Conservation (phyloP, 1,284 basidiomycete species). For the Ganoderma meredithae region DNA sequence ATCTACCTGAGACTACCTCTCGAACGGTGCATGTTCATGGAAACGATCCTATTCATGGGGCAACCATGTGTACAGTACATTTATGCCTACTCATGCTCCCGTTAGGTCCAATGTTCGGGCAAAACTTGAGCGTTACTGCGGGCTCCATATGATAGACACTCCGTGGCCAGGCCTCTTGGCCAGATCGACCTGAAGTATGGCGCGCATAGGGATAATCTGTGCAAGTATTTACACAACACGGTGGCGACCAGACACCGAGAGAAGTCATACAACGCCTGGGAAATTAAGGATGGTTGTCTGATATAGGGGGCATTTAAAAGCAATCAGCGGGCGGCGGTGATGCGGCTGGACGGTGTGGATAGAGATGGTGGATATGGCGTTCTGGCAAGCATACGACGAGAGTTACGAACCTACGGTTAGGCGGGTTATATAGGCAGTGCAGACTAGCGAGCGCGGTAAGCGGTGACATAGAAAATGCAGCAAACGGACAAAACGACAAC, state of each 20-base stretch:
- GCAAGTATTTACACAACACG: slow-evolving; percentile 12
- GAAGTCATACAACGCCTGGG: slow-evolving; percentile 12
- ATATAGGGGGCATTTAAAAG: slow-evolving; percentile 8
- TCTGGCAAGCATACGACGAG: slow-evolving; percentile 29
- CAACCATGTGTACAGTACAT: background rate
- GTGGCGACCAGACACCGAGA: slow-evolving; percentile 1
- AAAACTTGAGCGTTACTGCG: background rate
- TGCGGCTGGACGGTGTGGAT: slow-evolving; percentile 8
- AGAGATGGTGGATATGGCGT: slow-evolving; percentile 8
- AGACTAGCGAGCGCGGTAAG: slow-evolving; percentile 31
- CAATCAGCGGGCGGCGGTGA: background rate
- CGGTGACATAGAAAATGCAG: slow-evolving; percentile 38
- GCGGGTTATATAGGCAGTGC: slow-evolving; percentile 35
- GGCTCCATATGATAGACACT: background rate
- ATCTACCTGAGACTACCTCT: too few relatives aligned
- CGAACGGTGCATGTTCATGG: background rate
- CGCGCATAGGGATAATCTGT: background rate
- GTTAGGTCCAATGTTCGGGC: too few relatives aligned
- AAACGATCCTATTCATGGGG: background rate
- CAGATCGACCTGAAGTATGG: background rate
- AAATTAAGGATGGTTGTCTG: slow-evolving; percentile 12
- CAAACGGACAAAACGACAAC: slow-evolving; percentile 39
- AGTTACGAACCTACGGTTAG: slow-evolving; percentile 24
- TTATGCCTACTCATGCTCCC: too few relatives aligned
- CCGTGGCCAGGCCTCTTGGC: background rate